phyloP scores from a whole-genome alignment of 495 filamentous ascomycete species.

The Monascus purpureus region DNA sequence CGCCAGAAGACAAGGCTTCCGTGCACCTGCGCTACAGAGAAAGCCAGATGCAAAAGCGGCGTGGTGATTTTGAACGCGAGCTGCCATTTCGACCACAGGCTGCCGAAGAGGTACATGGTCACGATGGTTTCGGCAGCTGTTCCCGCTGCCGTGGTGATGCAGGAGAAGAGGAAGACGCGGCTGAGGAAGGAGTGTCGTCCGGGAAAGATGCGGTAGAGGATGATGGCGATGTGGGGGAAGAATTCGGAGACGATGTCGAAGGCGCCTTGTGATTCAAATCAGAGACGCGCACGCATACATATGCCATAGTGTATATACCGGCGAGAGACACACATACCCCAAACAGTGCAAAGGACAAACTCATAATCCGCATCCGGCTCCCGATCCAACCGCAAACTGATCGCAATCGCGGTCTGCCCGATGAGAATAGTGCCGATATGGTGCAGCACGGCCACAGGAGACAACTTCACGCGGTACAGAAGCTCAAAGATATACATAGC shows the following conservation, averaged over 20 bases:
- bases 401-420: constrained; percentile 30
- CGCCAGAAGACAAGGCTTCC: constrained; percentile 29
- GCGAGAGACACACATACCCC: constrained; percentile 31
- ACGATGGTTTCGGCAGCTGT: constrained; percentile 31
- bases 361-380: constrained; percentile 34
- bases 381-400: constrained; percentile 21
- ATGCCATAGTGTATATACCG: too few species aligned
- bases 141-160: constrained; percentile 24
- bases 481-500: constrained; percentile 37
- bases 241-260: constrained; percentile 37
- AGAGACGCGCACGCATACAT: too few species aligned
- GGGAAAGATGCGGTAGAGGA: constrained; percentile 32
- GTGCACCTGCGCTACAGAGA: constrained; percentile 30
- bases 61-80: constrained; percentile 35
- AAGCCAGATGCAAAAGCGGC: constrained; percentile 31
- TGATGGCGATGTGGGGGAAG: constrained; percentile 34
- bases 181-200: constrained; percentile 24
- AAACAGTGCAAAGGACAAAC: constrained; percentile 33
- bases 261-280: constrained; percentile 15
- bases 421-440: constrained; percentile 34
- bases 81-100: constrained; percentile 30
- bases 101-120: constrained; percentile 35
- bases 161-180: constrained; percentile 25
- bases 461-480: constrained; percentile 28
- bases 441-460: constrained; percentile 28